phyloP scores from a whole-genome alignment of 305 asterid genomes.

The Salvia sclarea region DNA sequence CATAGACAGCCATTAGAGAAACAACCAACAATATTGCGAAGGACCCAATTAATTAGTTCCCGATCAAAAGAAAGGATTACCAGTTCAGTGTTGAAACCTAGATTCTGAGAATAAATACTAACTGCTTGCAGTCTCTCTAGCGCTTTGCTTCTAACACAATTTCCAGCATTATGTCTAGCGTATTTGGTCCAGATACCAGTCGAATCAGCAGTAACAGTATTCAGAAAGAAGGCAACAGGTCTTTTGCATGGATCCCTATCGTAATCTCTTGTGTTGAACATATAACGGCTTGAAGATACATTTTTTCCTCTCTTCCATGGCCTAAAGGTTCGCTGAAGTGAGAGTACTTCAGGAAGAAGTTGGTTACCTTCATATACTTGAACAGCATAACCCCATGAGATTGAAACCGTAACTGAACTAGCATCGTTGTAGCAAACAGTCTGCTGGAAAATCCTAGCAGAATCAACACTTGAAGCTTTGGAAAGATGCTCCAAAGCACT shows the following conservation, averaged over 20 bases:
- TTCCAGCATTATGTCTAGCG: conserved; percentile 31
- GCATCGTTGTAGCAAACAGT: conserved; percentile 63
- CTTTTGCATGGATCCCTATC: conserved; percentile 61
- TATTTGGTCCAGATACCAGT: conserved; percentile 53
- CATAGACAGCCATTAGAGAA: conserved; percentile 28
- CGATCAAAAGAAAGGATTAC: conserved; percentile 36
- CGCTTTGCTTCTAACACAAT: conserved; percentile 44
- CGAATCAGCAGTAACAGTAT: conserved; percentile 38
- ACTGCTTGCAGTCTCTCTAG: conserved; percentile 48
- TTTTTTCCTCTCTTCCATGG: conserved; percentile 75
- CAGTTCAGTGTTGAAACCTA: conserved; percentile 47
- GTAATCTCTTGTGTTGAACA: conserved; percentile 64
- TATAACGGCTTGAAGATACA: conserved; percentile 49
- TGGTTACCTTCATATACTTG: conserved; percentile 66
- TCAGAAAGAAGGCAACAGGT: conserved; percentile 56
- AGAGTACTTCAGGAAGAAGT: conserved; percentile 67
- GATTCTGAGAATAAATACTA: conserved; percentile 43
- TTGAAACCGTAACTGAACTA: conserved; percentile 60
- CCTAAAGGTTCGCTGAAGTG: conserved; percentile 60
- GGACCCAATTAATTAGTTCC: not conserved
- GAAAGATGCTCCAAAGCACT: conserved; percentile 60
- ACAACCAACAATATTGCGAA: not conserved
- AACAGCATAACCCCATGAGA: conserved; percentile 87
- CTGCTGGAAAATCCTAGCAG: conserved; percentile 73
- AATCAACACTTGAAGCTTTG: conserved; percentile 53